Percentiles rank a stretch among this genome's conserved stretches.
phyloP scores from a whole-genome alignment of 2,329 filamentous ascomycete species.

The Diplodia intermedia region DNA sequence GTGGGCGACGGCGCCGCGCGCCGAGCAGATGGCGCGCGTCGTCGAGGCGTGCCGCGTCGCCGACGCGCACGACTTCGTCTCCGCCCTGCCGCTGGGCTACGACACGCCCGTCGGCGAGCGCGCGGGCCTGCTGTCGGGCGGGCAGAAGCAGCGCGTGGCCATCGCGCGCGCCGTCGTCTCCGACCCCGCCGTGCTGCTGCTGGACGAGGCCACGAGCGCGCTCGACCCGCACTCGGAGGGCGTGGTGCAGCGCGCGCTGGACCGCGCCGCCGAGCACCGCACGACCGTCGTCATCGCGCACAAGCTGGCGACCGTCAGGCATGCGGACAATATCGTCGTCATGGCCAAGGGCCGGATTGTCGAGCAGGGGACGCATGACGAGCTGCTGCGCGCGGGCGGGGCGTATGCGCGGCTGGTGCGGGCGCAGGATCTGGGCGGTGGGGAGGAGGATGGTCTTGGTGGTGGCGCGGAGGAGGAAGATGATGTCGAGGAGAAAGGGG shows the following conservation, averaged over 20 bases:
- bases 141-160: conserved; percentile 95
- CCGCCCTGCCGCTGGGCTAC: conserved; percentile 81
- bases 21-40: conserved; percentile 64
- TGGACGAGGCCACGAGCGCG: conserved; percentile 94
- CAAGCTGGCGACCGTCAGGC: conserved; percentile 89
- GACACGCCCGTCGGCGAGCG: conserved; percentile 93
- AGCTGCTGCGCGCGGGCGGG: conserved; percentile 71
- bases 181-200: conserved; percentile 86
- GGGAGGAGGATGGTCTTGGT: conserved; percentile 11
- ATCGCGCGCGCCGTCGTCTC: conserved; percentile 91
- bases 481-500: neutral
- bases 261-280: conserved; percentile 81
- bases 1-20: conserved; percentile 40
- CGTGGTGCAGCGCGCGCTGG: conserved; percentile 90
- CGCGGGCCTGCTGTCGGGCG: conserved; percentile 89
- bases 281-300: conserved; percentile 98
- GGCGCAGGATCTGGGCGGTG: conserved; percentile 38
- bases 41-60: conserved; percentile 87
- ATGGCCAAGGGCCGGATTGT: conserved; percentile 84
- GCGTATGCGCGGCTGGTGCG: conserved; percentile 44
- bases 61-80: conserved; percentile 93
- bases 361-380: conserved; percentile 88
- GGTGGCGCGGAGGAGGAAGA: neutral
- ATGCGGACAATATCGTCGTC: conserved; percentile 95
- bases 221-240: conserved; percentile 95